Base-by-base conservation (phyloP, 1,139 yeast species). In the Lodderomyces beijingensis region DNA sequence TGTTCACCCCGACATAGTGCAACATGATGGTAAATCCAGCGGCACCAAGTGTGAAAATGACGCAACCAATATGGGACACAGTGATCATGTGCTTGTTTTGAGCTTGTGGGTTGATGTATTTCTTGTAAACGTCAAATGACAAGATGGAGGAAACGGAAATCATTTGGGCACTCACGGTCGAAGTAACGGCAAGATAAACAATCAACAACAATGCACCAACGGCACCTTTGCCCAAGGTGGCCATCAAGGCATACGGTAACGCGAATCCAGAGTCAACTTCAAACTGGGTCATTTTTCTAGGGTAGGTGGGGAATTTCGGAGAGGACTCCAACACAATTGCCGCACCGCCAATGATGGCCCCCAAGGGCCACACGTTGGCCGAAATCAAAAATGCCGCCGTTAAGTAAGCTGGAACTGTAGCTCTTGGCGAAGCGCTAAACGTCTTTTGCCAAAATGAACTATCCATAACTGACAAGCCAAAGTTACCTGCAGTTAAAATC, bases 401-500 rank as follows among this genome's bases (percentile, higher is more conserved):
- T 20, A 62, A 42, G 37, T 64, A 65, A 9, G 67, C 70, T 3
- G 66, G 66, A 27, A 62, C 57, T 7, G 61, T 51, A 15, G 67
- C 59, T 30, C 46, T 53, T 9, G 58, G 47, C 40, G 53, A 49
- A 9, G 67, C 60, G 36, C 60, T 52, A 32, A 59, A 60, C 16
- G 60, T 49, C 38, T 62, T 61, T 44, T 57, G 62, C 61, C 61
- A 57, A 32, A 55, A 57, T 8, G 61, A 53, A 14, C 55, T 47
- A 39, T 57, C 62, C 53, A 54, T 50, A 10, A 57, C 56, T 12
- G 60, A 50, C 26, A 57, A 44, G 3, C 62, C 62, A 37, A 56
- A 53, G 36, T 56, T 51, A 32, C 62, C 62, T 28, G 49, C 41
- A 11, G 60, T 48, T 29, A 52, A 49, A 28, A 57, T 53, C 14